Evolutionary conservation across 192 early-diverging fungal species (phyloP).

Genomic region (Entomortierella chlamydospora): DNA sequence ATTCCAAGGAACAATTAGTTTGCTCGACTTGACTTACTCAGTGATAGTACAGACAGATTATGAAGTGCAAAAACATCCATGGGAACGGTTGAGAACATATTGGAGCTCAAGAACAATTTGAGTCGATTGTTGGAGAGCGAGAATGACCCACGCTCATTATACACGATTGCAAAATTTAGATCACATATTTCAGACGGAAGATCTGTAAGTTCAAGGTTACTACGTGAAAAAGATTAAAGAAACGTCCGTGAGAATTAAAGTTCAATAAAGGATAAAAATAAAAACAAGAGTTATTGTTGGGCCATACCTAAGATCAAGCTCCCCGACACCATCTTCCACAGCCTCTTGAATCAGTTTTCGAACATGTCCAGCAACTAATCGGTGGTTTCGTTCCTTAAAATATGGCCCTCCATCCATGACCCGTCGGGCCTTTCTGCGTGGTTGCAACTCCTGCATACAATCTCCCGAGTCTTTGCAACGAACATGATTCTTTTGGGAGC

Average conservation of each 20-base stretch:
- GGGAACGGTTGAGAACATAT: slow-evolving; percentile 43
- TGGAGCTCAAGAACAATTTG: slow-evolving; percentile 60
- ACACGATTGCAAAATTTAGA: slow-evolving; percentile 44
- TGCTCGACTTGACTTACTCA: slow-evolving; percentile 48
- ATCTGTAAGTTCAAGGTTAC: slow-evolving; percentile 40
- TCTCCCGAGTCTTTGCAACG: slow-evolving; percentile 21
- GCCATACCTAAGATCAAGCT: slow-evolving; percentile 45
- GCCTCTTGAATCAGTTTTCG: slow-evolving; percentile 48
- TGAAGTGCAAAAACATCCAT: slow-evolving; percentile 56
- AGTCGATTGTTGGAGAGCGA: slow-evolving; percentile 44
- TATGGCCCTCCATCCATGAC: slow-evolving; percentile 28
- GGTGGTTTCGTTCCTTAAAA: slow-evolving; percentile 31
- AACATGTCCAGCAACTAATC: slow-evolving; percentile 39
- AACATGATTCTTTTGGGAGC: slow-evolving; percentile 10
- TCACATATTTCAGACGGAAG: slow-evolving; percentile 40
- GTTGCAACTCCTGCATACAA: slow-evolving; percentile 22
- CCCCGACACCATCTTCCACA: slow-evolving; percentile 46
- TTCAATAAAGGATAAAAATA: not conserved
- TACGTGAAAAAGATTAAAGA: slow-evolving; percentile 8
- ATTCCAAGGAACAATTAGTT: too few species aligned
- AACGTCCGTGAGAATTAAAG: not conserved
- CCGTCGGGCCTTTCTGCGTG: slow-evolving; percentile 28
- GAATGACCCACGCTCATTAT: slow-evolving; percentile 47
- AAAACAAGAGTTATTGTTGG: not conserved
- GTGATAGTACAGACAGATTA: slow-evolving; percentile 60